A percentile compares a stretch with the other conserved stretches of the same genome.
Evolutionary conservation across 371 early-diverging fungal genomes (phyloP).

Genomic region (Thermomucor indicae-seudaticae): DNA sequence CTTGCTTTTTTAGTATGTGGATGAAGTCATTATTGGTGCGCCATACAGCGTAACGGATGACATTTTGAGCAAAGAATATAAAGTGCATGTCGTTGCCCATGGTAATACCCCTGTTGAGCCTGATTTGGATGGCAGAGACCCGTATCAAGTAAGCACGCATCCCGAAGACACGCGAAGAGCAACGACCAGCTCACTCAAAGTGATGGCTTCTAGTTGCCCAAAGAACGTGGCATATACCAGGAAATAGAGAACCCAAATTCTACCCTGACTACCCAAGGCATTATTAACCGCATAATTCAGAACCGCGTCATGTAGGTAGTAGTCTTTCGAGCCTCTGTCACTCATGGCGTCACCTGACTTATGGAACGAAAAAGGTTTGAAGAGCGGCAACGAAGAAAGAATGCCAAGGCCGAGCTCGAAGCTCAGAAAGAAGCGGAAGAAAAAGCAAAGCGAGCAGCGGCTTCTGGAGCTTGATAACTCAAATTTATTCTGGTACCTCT

Average conservation of each 20-base stretch:
- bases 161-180: too few species aligned
- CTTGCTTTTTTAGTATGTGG: slow-evolving; percentile 61
- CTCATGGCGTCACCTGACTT: neutral
- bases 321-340: neutral
- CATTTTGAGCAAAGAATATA: slow-evolving; percentile 72
- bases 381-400: slow-evolving; percentile 73
- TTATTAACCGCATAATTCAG: slow-evolving; percentile 84
- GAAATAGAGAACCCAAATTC: slow-evolving; percentile 72
- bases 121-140: slow-evolving; percentile 74
- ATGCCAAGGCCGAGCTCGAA: slow-evolving; percentile 62
- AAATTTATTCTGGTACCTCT: neutral
- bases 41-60: slow-evolving; percentile 84
- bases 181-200: too few species aligned
- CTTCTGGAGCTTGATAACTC: neutral
- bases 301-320: slow-evolving; percentile 67
- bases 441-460: neutral
- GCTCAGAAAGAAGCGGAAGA: slow-evolving; percentile 54
- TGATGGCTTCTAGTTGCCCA: slow-evolving; percentile 54
- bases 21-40: slow-evolving; percentile 89
- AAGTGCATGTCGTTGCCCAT: slow-evolving; percentile 76
- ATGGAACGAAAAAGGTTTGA: slow-evolving; percentile 37
- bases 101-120: slow-evolving; percentile 59
- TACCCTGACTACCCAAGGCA: slow-evolving; percentile 77
- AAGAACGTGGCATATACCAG: slow-evolving; percentile 66
- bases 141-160: slow-evolving; percentile 56